Base-by-base conservation (phyloP, 768 basidiomycete genomes). In the Calocybe cyanea region DNA sequence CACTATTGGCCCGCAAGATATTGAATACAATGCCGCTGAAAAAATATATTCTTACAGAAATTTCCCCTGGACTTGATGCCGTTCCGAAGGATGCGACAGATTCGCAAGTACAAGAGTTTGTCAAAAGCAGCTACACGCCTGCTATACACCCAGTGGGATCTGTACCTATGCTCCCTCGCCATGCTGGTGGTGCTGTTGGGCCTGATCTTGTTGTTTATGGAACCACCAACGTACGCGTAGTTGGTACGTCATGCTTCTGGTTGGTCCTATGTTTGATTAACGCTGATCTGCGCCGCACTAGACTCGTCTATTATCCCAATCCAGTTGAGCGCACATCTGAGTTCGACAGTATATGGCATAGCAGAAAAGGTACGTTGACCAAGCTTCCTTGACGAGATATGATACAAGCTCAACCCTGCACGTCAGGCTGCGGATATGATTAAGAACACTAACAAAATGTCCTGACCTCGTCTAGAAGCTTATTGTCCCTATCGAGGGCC, bases 261-360 rank as follows among this genome's bases (percentile, higher is more conserved):
- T n/a, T n/a, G n/a, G n/a, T 10, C 7, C 30, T 17, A 18, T 36
- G 7, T 1, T 17, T 31, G 19, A 0, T 15, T 33, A 2, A 8
- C n/a, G 4, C 23, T 42, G 13, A 45, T 30, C 2, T 8, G 18
- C 17, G 10, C 20, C 7, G 7, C 28, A 31, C 28, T 18, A 53
- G 52, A 53, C 17, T 53, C 52, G 1, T 53, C 52, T 13, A 47
- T 37, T 17, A 36, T 53, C 18, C 52, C 52, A 30, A 34, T 53
- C 6, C 52, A 53, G 43, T 24, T 53, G 14, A 53, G 52, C 10
- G 48, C 52, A 4, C 52, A 50, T 15, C 11, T 50, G 4, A 47
- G 24, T 32, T 44, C 45, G 7, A 49, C 52, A 0, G 45, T 53
- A 5, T 50, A 53, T 24, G 52, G 48, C 14, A 47, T 53, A 24